Conservation (phyloP, 2,329 filamentous ascomycete species). For the Grosmannia penicillata region DNA sequence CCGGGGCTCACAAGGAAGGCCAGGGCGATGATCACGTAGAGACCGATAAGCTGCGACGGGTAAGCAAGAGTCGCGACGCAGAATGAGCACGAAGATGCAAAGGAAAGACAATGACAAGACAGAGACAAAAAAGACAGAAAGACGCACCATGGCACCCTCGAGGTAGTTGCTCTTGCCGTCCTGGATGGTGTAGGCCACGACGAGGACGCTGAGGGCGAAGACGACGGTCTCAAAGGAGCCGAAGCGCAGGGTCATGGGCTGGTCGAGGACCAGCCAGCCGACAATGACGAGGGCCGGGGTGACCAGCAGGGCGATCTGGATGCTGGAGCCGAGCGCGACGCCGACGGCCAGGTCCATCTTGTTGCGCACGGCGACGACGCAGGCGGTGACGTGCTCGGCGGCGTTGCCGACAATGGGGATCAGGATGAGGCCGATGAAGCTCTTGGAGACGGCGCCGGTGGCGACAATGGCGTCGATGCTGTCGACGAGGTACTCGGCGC, state of each 20-base stretch:
- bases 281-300: constrained; percentile 69
- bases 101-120: no score
- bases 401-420: constrained; percentile 74
- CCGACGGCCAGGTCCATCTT: constrained; percentile 67
- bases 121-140: neutral
- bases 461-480: constrained; percentile 55
- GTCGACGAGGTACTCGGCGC: constrained; percentile 64
- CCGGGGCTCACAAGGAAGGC: constrained; percentile 43
- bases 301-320: constrained; percentile 71
- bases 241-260: constrained; percentile 66
- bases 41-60: constrained; percentile 23
- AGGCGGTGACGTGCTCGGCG: constrained; percentile 68
- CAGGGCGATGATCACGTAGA: constrained; percentile 46
- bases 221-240: constrained; percentile 68
- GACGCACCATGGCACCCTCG: constrained; percentile 56
- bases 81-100: neutral
- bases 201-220: constrained; percentile 60
- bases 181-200: constrained; percentile 63
- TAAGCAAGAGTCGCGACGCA: neutral
- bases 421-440: constrained; percentile 68
- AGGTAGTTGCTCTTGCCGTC: constrained; percentile 78
- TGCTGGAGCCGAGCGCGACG: constrained; percentile 67
- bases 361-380: constrained; percentile 63
- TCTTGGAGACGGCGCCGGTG: constrained; percentile 45
- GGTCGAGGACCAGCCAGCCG: constrained; percentile 59